Evolutionary conservation across 768 basidiomycete genomes (phyloP), one percentile per base, ranked within the genome.

Genomic region (Trametes sanguinea): DNA sequence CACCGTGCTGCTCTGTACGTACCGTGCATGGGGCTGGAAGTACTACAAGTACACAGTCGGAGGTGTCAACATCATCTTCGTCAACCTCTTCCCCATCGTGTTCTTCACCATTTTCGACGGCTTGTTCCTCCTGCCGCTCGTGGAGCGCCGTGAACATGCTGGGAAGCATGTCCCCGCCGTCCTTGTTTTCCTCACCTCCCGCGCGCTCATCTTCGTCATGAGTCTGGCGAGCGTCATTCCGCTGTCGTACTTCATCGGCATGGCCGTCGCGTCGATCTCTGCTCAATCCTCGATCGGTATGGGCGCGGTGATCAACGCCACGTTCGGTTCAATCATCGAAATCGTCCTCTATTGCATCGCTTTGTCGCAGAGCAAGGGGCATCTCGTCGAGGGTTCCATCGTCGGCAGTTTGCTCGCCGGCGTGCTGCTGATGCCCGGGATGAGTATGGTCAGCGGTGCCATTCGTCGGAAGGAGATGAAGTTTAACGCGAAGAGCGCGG

Each of bases 21-120:
- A 98, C 74, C 87, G 87, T 27, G 97, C 97, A 1, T 81, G 88
- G 54, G 97, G 96, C 2, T 78, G 85, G 69, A 83, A 95, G 73
- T 98, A 97, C 77, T 98, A 92, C 89, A 99, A 99, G 81, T 99
- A 99, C 73, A 99, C 97, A 5, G 84, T 99, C 52, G 94, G 97
- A 17, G 97, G 97, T 16, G 95, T 98, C 66, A 99, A 99, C 81
- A 98, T 99, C 73, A 76, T 98, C 62, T 98, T 99, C 75, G 85
- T 99, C 77, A 97, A 98, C 76, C 88, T 98, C 61, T 72, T 98
- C 37, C 90, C 94, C 2, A 75, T 98, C 57, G 94, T 98, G 10
- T 94, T 97, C 77, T 94, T 98, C 77, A 94, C 92, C 74, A 96
- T 98, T 71, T 86, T 98, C 65, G 95, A 95, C 75, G 94, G 90